Base-by-base conservation (phyloP, 2,329 filamentous ascomycete species). In the Daldinia sp. region DNA sequence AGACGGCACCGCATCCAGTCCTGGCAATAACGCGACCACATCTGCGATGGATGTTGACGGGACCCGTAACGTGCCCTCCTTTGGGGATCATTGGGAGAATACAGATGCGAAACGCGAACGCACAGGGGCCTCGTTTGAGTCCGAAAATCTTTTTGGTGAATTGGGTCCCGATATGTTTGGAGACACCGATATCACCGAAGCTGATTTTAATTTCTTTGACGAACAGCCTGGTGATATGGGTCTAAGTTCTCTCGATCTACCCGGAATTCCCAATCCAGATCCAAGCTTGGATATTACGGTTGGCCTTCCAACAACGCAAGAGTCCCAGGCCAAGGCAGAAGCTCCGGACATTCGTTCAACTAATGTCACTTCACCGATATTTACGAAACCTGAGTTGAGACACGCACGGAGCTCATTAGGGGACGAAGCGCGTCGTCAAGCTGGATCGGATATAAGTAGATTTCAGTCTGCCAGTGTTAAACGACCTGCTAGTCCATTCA, bases 131-230 rank as follows among this genome's bases (percentile, higher is more conserved):
- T 78, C 79, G 27, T 72, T 81, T 19, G 83, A 83, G 21, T 79
- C 82, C 7, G 85, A 86, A 27, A 82, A 89, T 69, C 78, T 92
- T 4, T 91, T 92, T 71, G 88, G 84, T 17, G 89, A 91, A 56
- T 81, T 91, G 68, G 87, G 87, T 10, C 85, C 84, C 7, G 89
- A 92, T 67, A 85, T 90, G 68, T 92, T 92, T 76, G 87, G 84
- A n/a, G 85, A 88, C n/a, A 84, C 87, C 65, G 86, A 88, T 67
- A 83, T 94, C n/a, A 93, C 90, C 1, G 92, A 95, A 69, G 91
- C 87, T 4, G 92, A 95, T 72, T 94, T 94, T 74, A 92, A 86
- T 73, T 94, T 94, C 75, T 94, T 94, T 69, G 91, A 94, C 70
- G 88, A 90, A 63, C 78, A 83, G 23, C 81, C 83, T 2, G 79